These are phyloP conservation scores for Desmodesmus armatus DNA, from an alignment of 139 green algal species.

Conservation along the genomic window DNA sequence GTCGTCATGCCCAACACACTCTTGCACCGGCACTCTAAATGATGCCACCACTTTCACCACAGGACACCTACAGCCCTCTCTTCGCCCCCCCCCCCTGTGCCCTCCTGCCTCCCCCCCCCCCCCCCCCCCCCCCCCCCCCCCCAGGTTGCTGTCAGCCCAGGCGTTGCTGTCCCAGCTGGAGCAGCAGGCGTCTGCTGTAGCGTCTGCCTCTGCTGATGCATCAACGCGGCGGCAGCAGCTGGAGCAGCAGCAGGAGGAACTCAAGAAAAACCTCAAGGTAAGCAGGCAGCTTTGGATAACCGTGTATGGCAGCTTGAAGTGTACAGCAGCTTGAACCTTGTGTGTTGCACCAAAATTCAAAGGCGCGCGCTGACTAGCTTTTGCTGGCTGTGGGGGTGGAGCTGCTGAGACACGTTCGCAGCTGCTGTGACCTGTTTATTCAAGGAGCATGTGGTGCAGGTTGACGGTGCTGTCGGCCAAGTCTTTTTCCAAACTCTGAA, in stretches of 20 bases:
- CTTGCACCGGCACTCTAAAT: no score
- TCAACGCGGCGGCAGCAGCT: slow-evolving; percentile 39
- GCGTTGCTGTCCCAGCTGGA: slow-evolving; percentile 41
- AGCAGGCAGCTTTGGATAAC: not conserved
- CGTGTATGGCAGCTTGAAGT: not conserved
- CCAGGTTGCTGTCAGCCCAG: slow-evolving; percentile 47
- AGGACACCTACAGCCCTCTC: no score
- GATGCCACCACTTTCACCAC: no score
- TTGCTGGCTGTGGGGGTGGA: not conserved
- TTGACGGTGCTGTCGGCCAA: no score
- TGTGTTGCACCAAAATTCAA: not conserved
- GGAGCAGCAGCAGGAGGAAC: slow-evolving; percentile 51
- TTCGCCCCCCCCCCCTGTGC: no score
- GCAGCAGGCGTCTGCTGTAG: not conserved
- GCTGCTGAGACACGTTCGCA: no score
- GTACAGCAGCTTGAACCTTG: not conserved
- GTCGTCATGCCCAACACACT: no score
- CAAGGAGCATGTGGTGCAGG: no score
- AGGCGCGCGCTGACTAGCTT: not conserved
- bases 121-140: no score
- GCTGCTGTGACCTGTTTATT: no score
- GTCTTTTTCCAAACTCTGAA: no score
- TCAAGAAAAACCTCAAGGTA: slow-evolving; percentile 63
- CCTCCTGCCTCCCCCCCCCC: no score
- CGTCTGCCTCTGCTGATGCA: slow-evolving; percentile 27